Percentiles rank a stretch among this genome's conserved stretches.
phyloP scores from a whole-genome alignment of 2,329 filamentous ascomycete species.

The Monilinia vaccinii-corymbosi region DNA sequence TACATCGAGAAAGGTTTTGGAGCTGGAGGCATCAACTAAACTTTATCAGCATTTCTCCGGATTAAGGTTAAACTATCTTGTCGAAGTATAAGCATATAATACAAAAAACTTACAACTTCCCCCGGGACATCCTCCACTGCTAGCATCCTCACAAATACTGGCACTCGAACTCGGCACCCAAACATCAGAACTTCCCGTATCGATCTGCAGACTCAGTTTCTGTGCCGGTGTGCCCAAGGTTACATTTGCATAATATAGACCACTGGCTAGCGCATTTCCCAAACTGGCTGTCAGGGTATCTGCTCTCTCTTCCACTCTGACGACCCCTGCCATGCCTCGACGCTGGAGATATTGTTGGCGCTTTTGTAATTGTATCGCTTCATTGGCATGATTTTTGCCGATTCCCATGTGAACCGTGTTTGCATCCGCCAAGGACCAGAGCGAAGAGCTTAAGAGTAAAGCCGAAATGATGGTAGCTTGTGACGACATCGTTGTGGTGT shows the following conservation, averaged over 20 bases:
- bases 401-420: slow-evolving; percentile 20
- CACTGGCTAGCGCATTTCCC: slow-evolving; percentile 43
- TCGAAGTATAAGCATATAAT: not conserved
- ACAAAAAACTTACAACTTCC: slow-evolving; percentile 36
- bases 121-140: slow-evolving; percentile 35
- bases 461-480: not conserved
- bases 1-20: slow-evolving; percentile 40
- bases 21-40: slow-evolving; percentile 40
- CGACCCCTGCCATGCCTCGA: slow-evolving; percentile 4
- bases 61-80: not conserved
- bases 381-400: slow-evolving; percentile 15
- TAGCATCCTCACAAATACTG: slow-evolving; percentile 24
- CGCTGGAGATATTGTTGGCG: slow-evolving; percentile 11
- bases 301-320: slow-evolving; percentile 10
- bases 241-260: slow-evolving; percentile 41
- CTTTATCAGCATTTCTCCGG: not conserved
- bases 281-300: slow-evolving; percentile 18
- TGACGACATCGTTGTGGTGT: slow-evolving; percentile 1
- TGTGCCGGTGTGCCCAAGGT: slow-evolving; percentile 51
- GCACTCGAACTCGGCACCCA: slow-evolving; percentile 41
- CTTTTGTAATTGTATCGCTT: slow-evolving; percentile 18
- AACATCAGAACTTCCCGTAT: slow-evolving; percentile 55
- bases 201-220: slow-evolving; percentile 44
- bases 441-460: slow-evolving; percentile 4
- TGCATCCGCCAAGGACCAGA: slow-evolving; percentile 1